phyloP scores from a whole-genome alignment of 257 asterid species.

The Przewalskia tangutica region DNA sequence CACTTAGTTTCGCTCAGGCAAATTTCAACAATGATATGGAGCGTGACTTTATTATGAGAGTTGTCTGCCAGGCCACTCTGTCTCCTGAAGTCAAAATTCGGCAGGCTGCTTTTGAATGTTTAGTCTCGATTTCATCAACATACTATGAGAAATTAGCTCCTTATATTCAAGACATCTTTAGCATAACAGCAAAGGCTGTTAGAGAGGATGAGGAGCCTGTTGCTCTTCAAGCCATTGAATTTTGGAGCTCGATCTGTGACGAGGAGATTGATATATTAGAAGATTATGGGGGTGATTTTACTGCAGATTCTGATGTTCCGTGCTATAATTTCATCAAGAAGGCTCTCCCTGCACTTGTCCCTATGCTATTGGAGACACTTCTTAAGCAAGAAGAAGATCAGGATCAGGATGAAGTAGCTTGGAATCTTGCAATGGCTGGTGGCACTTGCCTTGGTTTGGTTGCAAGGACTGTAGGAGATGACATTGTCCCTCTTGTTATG shows the following conservation, averaged over 20 bases:
- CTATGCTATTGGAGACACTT: constrained; percentile 65
- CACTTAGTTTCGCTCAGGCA: constrained; percentile 72
- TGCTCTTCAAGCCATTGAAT: constrained; percentile 73
- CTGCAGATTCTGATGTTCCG: constrained; percentile 62
- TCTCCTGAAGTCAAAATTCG: constrained; percentile 60
- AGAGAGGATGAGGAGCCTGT: constrained; percentile 62
- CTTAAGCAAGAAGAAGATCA: constrained; percentile 80
- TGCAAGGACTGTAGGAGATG: constrained; percentile 66
- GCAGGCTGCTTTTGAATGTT: constrained; percentile 64
- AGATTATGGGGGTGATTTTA: constrained; percentile 57
- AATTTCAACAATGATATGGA: constrained; percentile 73
- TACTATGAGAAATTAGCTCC: constrained; percentile 62
- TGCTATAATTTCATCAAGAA: constrained; percentile 61
- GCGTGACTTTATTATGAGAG: constrained; percentile 70
- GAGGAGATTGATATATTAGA: constrained; percentile 72
- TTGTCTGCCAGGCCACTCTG: constrained; percentile 66
- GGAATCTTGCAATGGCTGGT: constrained; percentile 85
- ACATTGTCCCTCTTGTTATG: constrained; percentile 63
- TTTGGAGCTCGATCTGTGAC: constrained; percentile 70
- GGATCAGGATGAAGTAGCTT: constrained; percentile 76
- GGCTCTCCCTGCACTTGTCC: constrained; percentile 72
- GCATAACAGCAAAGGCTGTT: constrained; percentile 60
- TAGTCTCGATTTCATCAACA: constrained; percentile 63
- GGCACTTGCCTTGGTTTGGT: constrained; percentile 80
- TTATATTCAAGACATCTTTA: constrained; percentile 55